Percentiles rank a stretch among this genome's conserved stretches.
Evolutionary conservation across 139 green algal species (phyloP).

Genomic region (Nannochloris sp.): DNA sequence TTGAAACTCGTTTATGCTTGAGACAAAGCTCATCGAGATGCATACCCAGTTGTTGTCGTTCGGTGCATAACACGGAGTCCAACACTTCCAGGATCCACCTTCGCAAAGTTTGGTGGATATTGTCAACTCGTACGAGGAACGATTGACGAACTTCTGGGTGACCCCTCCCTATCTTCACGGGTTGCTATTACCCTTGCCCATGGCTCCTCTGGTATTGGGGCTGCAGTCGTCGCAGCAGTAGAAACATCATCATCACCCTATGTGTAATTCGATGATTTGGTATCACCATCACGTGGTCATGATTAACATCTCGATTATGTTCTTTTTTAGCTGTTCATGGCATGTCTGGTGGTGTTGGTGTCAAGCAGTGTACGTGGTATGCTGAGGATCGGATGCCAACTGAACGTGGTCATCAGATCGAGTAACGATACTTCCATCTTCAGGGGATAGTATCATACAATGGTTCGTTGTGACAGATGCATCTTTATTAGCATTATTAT

Average conservation of each 20-base stretch:
- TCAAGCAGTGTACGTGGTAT: too few relatives aligned
- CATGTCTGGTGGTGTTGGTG: too few relatives aligned
- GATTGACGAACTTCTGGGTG: conserved; percentile 23
- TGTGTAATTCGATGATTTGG: too few relatives aligned
- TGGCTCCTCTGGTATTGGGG: conserved; percentile 23
- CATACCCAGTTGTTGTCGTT: conserved; percentile 29
- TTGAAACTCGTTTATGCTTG: conserved; percentile 9
- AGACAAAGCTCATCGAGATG: neutral
- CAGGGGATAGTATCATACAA: too few relatives aligned
- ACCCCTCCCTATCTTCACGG: conserved; percentile 6
- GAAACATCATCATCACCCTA: neutral
- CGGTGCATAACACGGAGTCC: conserved; percentile 41
- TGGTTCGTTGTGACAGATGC: too few relatives aligned
- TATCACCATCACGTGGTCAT: too few relatives aligned
- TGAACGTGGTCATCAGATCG: too few relatives aligned
- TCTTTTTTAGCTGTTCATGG: too few relatives aligned
- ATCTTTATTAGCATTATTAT: too few relatives aligned
- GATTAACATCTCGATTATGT: too few relatives aligned
- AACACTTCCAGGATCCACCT: conserved; percentile 30
- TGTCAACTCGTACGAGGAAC: neutral
- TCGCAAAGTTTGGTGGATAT: conserved; percentile 38
- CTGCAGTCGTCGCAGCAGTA: conserved; percentile 14
- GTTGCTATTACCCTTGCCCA: conserved; percentile 12
- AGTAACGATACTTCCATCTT: too few relatives aligned
- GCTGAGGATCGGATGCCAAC: too few relatives aligned